phyloP scores from a whole-genome alignment of 257 asterid species.

The Nicotiana benthamiana region DNA sequence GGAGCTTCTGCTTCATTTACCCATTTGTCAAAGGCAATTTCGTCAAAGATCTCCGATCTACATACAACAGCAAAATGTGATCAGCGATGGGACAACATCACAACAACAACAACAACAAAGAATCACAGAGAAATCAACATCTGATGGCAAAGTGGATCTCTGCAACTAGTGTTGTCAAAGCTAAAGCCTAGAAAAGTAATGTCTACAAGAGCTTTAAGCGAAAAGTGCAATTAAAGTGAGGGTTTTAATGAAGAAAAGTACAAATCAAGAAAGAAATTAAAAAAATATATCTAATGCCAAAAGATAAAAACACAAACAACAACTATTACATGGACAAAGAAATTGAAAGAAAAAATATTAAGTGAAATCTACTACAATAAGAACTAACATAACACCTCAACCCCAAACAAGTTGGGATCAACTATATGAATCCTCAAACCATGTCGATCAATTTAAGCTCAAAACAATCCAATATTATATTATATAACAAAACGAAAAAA shows the following conservation, averaged over 20 bases:
- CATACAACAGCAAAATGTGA: background rate
- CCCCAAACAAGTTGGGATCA: too few species aligned
- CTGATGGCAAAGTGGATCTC: background rate
- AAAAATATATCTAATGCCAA: background rate
- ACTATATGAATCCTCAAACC: too few species aligned
- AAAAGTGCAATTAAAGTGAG: background rate
- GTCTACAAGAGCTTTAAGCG: background rate
- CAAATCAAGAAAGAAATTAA: background rate
- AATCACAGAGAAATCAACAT: background rate
- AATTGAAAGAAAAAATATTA: background rate
- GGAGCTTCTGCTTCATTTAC: constrained; percentile 67
- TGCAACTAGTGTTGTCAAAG: background rate
- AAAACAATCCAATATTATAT: too few species aligned
- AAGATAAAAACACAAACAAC: background rate
- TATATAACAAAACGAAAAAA: too few species aligned
- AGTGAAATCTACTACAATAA: background rate
- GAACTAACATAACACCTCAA: too few species aligned
- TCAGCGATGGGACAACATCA: background rate
- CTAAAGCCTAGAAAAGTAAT: background rate
- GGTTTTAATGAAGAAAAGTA: background rate
- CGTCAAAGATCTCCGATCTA: constrained; percentile 62
- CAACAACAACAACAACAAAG: background rate
- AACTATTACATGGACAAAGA: background rate
- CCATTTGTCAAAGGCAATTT: constrained; percentile 51
- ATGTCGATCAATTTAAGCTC: too few species aligned